Evolutionary conservation across 805 yeast species (phyloP), one percentile per base, ranked within the genome.

Genomic region (Pichia heedii): DNA sequence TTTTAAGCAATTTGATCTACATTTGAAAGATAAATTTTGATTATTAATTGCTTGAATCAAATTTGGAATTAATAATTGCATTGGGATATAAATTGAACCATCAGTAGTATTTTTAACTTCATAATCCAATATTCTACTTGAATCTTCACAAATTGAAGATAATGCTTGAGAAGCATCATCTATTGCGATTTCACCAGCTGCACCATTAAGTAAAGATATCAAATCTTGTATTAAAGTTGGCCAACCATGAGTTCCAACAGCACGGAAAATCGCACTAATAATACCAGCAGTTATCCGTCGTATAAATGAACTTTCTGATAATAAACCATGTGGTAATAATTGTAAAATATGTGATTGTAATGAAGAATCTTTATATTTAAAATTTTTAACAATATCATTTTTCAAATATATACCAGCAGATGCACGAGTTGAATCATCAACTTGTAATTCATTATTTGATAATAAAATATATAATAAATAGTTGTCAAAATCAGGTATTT

Each of bases 281-380:
- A 88, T 95, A 55, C 81, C 88, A 33, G 97, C 96, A 6, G 96
- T 81, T 47, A 90, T 85, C 57, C 84, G 87, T 48, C 95, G 74
- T 24, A 90, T 84, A 51, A 85, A 66, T n/a, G 66, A 60, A 42
- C 74, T 74, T 1, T 63, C 52, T 47, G 74, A 82, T 27, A 73
- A 54, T 36, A 87, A 67, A 2, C 86, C 70, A 53, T 61, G 61
- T 48, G 68, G 54, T 8, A 70, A 56, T 36, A 68, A 65, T 16
- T 56, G 49, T 33, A 69, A 52, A 8, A 67, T 52, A 41, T 66
- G 64, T 5, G 59, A 48, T 42, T 63, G 65, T 29, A 65, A 45
- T 18, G 55, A 62, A 30, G 39, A 54, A 46, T 54, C 52, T 43
- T 55, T 59, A 26, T 41, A 50, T n/a, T 54, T 52, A 46, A 64